These are phyloP conservation scores for Streptanthus diversifolius DNA, from an alignment of 345 rosid genomes.

Conservation along the genomic window DNA sequence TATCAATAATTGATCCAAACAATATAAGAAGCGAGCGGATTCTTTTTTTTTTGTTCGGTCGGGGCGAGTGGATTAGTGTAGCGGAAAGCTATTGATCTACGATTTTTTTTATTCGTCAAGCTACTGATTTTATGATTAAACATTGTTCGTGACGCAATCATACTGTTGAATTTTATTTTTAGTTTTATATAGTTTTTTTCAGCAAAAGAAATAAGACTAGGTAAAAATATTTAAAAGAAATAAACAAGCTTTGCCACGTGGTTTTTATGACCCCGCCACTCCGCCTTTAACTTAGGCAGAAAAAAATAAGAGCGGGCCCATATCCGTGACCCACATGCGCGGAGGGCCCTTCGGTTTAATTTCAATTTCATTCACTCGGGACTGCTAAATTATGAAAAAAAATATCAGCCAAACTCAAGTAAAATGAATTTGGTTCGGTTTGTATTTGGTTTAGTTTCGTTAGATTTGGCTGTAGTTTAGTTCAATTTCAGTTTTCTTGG, in stretches of 20 bases:
- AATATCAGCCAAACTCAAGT: not conserved
- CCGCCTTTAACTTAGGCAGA: conserved; percentile 13
- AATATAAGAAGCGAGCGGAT: not conserved
- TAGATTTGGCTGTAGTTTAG: too few relatives aligned
- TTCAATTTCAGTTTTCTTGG: too few relatives aligned
- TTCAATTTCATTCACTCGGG: not conserved
- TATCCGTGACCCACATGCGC: conserved; percentile 19
- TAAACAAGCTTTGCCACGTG: conserved; percentile 26
- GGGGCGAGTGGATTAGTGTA: conserved; percentile 7
- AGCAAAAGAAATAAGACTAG: conserved; percentile 6
- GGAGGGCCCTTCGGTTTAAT: not conserved
- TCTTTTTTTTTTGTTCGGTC: not conserved
- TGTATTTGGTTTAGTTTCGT: too few relatives aligned
- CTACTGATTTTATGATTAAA: conserved; percentile 20
- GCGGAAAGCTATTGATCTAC: not conserved
- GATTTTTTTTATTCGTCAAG: not conserved
- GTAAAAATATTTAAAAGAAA: not conserved
- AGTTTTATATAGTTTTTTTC: not conserved
- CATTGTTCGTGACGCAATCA: conserved; percentile 37
- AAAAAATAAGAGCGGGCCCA: not conserved
- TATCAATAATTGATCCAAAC: not conserved
- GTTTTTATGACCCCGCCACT: conserved; percentile 21
- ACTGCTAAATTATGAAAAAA: too few relatives aligned
- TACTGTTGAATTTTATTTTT: conserved; percentile 14
- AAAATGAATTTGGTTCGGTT: too few relatives aligned